Evolutionary conservation across 2,329 filamentous ascomycete species (phyloP), one percentile per base, ranked within the genome.

Genomic region (Triangularia verruculosa): DNA sequence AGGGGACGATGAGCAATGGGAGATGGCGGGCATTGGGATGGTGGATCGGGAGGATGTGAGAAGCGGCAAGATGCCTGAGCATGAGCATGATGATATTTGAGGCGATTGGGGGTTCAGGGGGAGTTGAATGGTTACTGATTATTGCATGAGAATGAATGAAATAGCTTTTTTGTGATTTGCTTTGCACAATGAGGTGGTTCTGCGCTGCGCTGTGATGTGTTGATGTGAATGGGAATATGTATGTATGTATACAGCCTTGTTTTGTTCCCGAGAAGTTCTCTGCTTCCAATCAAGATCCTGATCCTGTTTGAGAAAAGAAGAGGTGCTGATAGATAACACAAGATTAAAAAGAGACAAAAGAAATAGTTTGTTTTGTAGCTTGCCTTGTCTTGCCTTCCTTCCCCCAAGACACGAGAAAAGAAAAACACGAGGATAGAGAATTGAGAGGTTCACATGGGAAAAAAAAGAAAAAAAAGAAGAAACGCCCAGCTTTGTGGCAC

Each of bases 381-480:
- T 47, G 34, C 34, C 34, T 43, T 43, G 39, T 6, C 8, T 47
- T 20, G 3, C 20, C 11, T 20, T 9, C 39, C 39, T 2, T 15
- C 51, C 22, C 51, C 22, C 51, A 25, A 54, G n/a, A 47, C 2
- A 47, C 39, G n/a, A 47, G 3, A 47, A 47, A 20, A 47, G 9
- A 28, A 47, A 20, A 20, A 17, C 11, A 20, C 20, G 39, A n/a
- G n/a, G n/a, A 47, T 5, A 47, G 39, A 47, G 51, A 54, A 54
- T 4, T 6, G 51, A 54, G 4, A 24, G 51, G 13, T 8, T n/a
- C 15, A 54, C 34, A 25, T 4, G n/a, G 62, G 60, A 64, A 61
- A 64, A 67, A 24, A 66, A 67, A 63, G 32, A 30, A 64, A 56
- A 62, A 32, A 64, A 53, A n/a, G n/a, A 43, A 64, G 27, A 51